phyloP scores from a whole-genome alignment of 169 alveolate genomes.

The Cryptosporidium felis region DNA sequence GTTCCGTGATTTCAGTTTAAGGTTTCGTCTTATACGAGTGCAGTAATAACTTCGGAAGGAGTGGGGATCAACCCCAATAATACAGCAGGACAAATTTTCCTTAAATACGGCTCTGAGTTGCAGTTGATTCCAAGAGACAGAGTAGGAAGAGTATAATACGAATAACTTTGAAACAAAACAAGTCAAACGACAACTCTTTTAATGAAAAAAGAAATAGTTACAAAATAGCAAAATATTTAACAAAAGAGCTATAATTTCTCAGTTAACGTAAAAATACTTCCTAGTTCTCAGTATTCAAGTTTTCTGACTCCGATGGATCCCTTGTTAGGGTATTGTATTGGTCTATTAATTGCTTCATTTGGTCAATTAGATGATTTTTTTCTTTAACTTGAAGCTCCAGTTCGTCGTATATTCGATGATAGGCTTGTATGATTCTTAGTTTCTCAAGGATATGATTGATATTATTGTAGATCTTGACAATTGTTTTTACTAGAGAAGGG shows the following conservation, averaged over 20 bases:
- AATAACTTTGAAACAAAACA: too few relatives aligned
- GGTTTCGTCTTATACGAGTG: conserved; percentile 87
- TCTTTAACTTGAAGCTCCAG: conserved; percentile 34
- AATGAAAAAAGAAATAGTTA: background rate
- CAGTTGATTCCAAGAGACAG: conserved; percentile 90
- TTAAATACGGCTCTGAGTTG: conserved; percentile 90
- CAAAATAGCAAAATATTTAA: background rate
- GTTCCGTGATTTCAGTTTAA: conserved; percentile 76
- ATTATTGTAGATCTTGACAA: conserved; percentile 29
- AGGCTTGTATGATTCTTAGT: conserved; percentile 45
- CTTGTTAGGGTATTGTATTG: conserved; percentile 3
- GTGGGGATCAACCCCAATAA: conserved; percentile 88
- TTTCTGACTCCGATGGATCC: background rate
- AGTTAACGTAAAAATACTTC: background rate
- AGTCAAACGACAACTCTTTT: too few relatives aligned
- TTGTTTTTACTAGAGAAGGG: conserved; percentile 11
- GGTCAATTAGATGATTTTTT: background rate
- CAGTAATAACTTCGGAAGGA: conserved; percentile 88
- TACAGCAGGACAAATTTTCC: conserved; percentile 87
- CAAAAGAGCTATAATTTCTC: background rate
- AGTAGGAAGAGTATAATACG: too few relatives aligned
- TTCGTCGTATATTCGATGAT: conserved; percentile 29
- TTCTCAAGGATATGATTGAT: conserved; percentile 57
- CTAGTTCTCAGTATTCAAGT: background rate
- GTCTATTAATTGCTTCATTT: conserved; percentile 20